Evolutionary conservation across 1,284 basidiomycete species (phyloP).

Genomic region (Ustilago vetiveriae): DNA sequence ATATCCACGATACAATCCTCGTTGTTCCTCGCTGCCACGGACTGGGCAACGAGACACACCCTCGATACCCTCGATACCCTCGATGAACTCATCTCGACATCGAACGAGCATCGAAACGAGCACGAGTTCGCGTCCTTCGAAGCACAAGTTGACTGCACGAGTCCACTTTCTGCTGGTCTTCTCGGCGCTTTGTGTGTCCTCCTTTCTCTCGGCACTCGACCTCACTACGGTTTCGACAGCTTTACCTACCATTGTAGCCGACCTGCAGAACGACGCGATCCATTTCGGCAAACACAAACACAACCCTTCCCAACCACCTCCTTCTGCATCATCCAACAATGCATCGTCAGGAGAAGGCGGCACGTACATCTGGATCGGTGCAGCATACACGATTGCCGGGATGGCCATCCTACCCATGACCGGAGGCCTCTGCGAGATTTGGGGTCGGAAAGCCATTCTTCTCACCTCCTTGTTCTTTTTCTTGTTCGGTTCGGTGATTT

Average conservation of each 20-base stretch:
- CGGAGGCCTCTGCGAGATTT: constrained; percentile 36
- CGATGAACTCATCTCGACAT: too few species aligned
- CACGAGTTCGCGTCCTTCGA: neutral
- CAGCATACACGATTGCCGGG: constrained; percentile 40
- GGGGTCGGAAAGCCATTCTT: constrained; percentile 41
- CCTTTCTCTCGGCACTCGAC: constrained; percentile 39
- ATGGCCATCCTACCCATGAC: constrained; percentile 40
- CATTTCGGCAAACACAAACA: constrained; percentile 16
- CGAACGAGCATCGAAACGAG: constrained; percentile 2
- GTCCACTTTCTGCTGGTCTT: constrained; percentile 42
- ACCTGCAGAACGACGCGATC: constrained; percentile 33
- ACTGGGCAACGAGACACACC: too few species aligned
- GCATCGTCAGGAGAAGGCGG: constrained; percentile 7
- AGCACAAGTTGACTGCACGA: constrained; percentile 1
- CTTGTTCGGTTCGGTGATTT: constrained; percentile 25
- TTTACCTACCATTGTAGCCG: constrained; percentile 40
- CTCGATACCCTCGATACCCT: too few species aligned
- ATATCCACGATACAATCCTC: too few species aligned
- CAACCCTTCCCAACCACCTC: neutral
- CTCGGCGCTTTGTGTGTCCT: constrained; percentile 27
- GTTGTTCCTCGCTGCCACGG: too few species aligned
- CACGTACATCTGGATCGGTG: constrained; percentile 47
- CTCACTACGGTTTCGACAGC: constrained; percentile 43
- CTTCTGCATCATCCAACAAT: neutral
- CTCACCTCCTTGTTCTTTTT: constrained; percentile 33